Base-by-base conservation (phyloP, 2,329 filamentous ascomycete species). In the Aspergillus aculeatinus region DNA sequence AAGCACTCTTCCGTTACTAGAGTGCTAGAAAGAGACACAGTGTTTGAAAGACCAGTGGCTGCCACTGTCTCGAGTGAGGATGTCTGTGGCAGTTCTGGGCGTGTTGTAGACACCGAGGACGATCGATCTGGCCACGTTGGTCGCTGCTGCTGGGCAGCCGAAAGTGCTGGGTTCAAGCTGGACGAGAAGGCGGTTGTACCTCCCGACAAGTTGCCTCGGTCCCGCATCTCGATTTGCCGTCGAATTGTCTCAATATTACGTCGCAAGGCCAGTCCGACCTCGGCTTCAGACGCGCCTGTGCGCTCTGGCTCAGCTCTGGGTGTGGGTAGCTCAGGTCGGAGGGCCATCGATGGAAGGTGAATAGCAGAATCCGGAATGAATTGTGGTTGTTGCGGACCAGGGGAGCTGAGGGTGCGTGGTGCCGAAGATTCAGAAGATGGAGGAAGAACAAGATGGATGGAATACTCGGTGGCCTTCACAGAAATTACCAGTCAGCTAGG, bases 361-460 rank as follows among this genome's bases (percentile, higher is more conserved):
- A 16, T 9, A 16, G 39, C 14, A 6, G 12, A 16, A 19, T 1
- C 25, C 58, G 52, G 21, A 51, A 54, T 12, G 53, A 23, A 51
- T 55, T 57, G 25, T 49, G 58, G 51, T 53, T 62, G 31, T 2
- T 50, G 21, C 4, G 47, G 21, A 3, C 52, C 31, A 31, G 59
- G 33, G 23, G 60, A 31, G 35, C 19, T 48, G 11, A 55, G 16
- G 25, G 59, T 48, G 51, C 58, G 59, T 21, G 65, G 14, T 10
- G 63, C 53, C 35, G 52, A 29, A 21, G 61, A 57, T 10, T 60
- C 19, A 47, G 65, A 62, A 27, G 73, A 71, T 10, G 78, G 80
- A 12, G 79, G 80, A 48, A 79, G 68, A 23, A 76, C 75, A 51
- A 80, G 74, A 64, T 80, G 78, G 12, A 80, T 69, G 5, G 74